A percentile compares a stretch with the other conserved stretches of the same genome.
These are phyloP conservation scores for Azolla pinnata DNA, from an alignment of 75 land plant genomes.

Conservation along the genomic window DNA sequence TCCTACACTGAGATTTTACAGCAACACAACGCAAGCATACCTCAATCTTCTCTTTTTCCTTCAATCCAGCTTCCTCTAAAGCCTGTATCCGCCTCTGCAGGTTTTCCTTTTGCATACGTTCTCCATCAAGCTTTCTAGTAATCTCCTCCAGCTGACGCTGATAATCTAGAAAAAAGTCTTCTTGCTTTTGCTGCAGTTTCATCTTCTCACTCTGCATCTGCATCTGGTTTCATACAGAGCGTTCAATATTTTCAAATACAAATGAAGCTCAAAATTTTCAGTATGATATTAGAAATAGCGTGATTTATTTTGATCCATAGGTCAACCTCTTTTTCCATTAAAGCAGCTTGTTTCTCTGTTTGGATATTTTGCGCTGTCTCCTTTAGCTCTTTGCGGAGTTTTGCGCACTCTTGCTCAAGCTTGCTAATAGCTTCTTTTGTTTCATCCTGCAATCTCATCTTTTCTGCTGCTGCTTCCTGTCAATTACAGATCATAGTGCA, in stretches of 20 bases:
- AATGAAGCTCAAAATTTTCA: background rate
- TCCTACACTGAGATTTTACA: no score
- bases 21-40: no score
- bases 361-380: background rate
- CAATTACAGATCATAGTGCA: no score
- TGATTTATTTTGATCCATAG: background rate
- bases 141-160: background rate
- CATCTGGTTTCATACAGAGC: slow-evolving; percentile 3
- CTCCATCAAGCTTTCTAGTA: background rate
- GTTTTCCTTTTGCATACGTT: background rate
- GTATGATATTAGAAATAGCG: background rate
- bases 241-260: background rate
- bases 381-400: background rate
- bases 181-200: background rate
- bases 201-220: background rate
- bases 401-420: background rate
- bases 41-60: background rate
- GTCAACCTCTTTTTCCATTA: background rate
- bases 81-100: background rate
- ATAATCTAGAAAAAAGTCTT: background rate
- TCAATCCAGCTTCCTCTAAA: background rate
- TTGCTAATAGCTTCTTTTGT: background rate
- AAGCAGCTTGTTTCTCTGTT: background rate
- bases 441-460: background rate
- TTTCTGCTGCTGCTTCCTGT: slow-evolving; percentile 2